Conservation (phyloP, 2,329 filamentous ascomycete genomes). For the Lachnellula hyalina region DNA sequence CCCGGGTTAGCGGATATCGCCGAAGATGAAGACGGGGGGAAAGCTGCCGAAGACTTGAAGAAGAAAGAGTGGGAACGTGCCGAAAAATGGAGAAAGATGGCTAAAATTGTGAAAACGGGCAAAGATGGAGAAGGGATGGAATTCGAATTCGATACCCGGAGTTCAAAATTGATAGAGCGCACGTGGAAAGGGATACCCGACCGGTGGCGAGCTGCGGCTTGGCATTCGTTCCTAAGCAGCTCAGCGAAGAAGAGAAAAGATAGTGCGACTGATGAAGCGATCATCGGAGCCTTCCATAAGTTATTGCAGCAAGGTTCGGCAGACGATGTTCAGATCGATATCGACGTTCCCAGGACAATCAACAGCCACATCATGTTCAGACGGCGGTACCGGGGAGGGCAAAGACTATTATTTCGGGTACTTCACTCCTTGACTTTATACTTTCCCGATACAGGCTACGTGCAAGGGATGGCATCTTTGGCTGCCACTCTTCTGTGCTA, state of each 20-base stretch:
- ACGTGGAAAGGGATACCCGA: conserved; percentile 99
- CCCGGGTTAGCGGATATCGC: conserved; percentile 51
- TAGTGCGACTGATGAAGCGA: conserved; percentile 61
- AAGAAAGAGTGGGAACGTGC: conserved; percentile 58
- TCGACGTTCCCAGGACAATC: conserved; percentile 93
- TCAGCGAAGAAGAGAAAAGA: conserved; percentile 63
- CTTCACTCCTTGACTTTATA: conserved; percentile 89
- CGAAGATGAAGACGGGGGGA: conserved; percentile 50
- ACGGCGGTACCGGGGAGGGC: conserved; percentile 82
- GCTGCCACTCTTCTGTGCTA: conserved; percentile 92
- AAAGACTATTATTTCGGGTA: conserved; percentile 86
- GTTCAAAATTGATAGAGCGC: conserved; percentile 80
- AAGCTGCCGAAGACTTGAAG: conserved; percentile 50
- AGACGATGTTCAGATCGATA: conserved; percentile 94
- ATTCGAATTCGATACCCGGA: conserved; percentile 75
- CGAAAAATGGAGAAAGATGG: conserved; percentile 66
- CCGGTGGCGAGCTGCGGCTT: conserved; percentile 86
- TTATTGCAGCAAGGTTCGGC: conserved; percentile 70
- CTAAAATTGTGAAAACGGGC: conserved; percentile 48
- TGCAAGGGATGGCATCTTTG: conserved; percentile 94
- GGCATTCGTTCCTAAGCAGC: conserved; percentile 84
- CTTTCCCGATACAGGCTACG: conserved; percentile 86
- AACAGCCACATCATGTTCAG: conserved; percentile 97
- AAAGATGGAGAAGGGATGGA: conserved; percentile 52
- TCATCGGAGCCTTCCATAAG: conserved; percentile 67